phyloP scores from a whole-genome alignment of 805 yeast species.

The Candida ovalis region DNA sequence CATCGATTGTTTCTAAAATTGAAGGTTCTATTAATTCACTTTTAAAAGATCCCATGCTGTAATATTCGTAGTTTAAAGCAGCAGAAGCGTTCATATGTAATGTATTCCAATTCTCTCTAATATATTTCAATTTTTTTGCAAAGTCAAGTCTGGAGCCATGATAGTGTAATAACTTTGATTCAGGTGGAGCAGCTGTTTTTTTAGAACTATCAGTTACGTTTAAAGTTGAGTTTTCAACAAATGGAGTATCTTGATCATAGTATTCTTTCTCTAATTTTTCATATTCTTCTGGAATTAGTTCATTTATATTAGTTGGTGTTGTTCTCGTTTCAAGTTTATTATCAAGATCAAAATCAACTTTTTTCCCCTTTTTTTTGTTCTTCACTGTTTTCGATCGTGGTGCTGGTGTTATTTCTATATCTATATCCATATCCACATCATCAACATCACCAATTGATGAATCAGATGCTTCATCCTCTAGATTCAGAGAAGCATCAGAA shows the following conservation, averaged over 20 bases:
- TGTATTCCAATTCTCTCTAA: background rate
- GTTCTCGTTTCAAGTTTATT: no score
- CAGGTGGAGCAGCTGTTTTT: background rate
- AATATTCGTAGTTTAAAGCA: background rate
- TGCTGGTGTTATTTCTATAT: background rate
- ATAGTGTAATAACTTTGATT: background rate
- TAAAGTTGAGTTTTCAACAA: background rate
- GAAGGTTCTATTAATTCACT: background rate
- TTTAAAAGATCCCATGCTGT: background rate
- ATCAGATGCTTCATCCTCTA: background rate
- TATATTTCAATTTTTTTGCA: background rate
- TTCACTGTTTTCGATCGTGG: background rate
- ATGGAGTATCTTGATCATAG: background rate
- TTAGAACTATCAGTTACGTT: background rate
- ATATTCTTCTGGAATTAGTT: background rate
- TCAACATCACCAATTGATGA: conserved; percentile 7
- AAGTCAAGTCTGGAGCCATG: conserved; percentile 2
- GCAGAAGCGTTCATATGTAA: background rate
- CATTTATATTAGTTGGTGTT: background rate
- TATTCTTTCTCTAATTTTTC: background rate
- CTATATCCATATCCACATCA: conserved; percentile 4
- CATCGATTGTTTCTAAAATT: no score
- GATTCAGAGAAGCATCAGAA: no score
- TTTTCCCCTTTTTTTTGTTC: background rate
- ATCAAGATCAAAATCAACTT: no score